These are phyloP conservation scores for Mortierella claussenii DNA, from an alignment of 192 early-diverging fungal species.

Conservation along the genomic window DNA sequence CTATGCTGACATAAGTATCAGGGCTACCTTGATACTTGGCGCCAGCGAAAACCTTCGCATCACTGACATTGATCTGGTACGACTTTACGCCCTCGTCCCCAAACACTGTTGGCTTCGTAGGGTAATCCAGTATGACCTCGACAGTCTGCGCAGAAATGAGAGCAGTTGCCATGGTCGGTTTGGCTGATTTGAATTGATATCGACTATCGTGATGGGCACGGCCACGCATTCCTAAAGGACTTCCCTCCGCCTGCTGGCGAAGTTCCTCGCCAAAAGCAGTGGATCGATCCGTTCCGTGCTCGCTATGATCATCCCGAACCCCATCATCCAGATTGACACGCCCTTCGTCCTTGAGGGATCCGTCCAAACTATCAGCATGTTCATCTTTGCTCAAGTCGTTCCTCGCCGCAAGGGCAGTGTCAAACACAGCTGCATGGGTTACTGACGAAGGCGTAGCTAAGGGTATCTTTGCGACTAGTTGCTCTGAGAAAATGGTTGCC, in stretches of 20 bases:
- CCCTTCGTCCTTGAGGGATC: background rate
- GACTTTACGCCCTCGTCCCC: constrained; percentile 29
- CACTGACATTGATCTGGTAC: constrained; percentile 42
- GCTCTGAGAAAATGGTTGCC: constrained; percentile 26
- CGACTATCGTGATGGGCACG: constrained; percentile 5
- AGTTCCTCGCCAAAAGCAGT: constrained; percentile 48
- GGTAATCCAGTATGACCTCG: constrained; percentile 47
- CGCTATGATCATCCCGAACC: constrained; percentile 38
- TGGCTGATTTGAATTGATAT: constrained; percentile 7
- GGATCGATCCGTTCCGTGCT: constrained; percentile 43
- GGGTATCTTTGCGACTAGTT: constrained; percentile 4
- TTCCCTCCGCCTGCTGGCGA: constrained; percentile 38
- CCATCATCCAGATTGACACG: constrained; percentile 9
- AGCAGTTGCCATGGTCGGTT: constrained; percentile 53
- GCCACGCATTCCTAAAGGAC: background rate
- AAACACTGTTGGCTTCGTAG: constrained; percentile 16
- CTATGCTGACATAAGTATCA: constrained; percentile 60
- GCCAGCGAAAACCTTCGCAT: constrained; percentile 60
- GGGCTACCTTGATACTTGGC: constrained; percentile 60
- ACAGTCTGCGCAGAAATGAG: constrained; percentile 51
- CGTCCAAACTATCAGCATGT: background rate
- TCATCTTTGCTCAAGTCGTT: background rate
- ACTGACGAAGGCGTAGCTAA: background rate
- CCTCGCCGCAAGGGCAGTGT: too few relatives aligned
- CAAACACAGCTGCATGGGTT: background rate